Base-by-base conservation (phyloP, 208 protist species). In the Trypanosoma platydactyli region DNA sequence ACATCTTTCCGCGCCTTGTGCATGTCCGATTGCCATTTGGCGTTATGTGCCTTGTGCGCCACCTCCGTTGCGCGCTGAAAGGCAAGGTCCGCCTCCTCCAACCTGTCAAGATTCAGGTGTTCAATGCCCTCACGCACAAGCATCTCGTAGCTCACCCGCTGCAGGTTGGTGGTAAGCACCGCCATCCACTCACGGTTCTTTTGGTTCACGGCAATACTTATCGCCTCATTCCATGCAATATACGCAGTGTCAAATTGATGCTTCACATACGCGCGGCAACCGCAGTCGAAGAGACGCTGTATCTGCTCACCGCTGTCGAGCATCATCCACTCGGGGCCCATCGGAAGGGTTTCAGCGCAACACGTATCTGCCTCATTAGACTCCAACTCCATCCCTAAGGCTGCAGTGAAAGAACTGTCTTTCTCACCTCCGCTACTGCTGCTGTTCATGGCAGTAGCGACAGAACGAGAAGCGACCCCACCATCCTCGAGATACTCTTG, bases 111-210 rank as follows among this genome's bases (percentile, higher is more conserved):
- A 24, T 87, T 73, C n/a, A 97, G 74, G n/a, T 89, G 61, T 20
- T 65, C 56, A 15, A 74, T 64, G 30, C 89, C 92, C 41, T 97
- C 88, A 61, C 85, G 78, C 30, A 93, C 87, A 5, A 95, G 68
- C 29, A 97, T 67, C 75, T 97, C 89, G 68, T 95, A 97, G 65
- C 86, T 92, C 18, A 97, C 82, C 5, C 86, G 85, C 80, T 97
- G 90, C 64, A 97, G 63, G 76, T 97, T 97, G 66, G 70, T 90
- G 12, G 83, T 81, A 4, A 97, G 68, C 22, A 95, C 88, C 33
- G 92, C 80, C 71, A 95, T 91, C 89, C 90, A 97, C 69, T 97
- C 88, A 15, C 92, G 79, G 67, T 97, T 91, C 42, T 92, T 89
- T 59, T 87, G 83, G 6, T 50, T 45, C 51, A 85, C 78, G 15